phyloP scores from a whole-genome alignment of 1,284 basidiomycete genomes.

The Trichosporon inkin region DNA sequence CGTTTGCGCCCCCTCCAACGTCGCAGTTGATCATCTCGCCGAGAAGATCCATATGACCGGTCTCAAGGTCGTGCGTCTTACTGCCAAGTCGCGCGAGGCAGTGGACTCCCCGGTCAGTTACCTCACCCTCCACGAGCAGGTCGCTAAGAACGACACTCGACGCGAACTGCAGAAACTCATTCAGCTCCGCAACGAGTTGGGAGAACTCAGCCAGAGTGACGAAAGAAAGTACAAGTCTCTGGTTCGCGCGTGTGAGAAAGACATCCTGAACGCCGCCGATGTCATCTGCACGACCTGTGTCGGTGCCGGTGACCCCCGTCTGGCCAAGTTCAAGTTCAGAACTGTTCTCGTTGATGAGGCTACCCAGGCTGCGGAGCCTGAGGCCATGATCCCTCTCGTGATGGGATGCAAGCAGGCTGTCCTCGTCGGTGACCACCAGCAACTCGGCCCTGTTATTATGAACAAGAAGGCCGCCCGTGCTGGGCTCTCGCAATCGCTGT shows the following conservation, averaged over 20 bases:
- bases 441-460: constrained; percentile 99
- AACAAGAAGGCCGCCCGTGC: constrained; percentile 99
- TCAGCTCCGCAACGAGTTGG: constrained; percentile 94
- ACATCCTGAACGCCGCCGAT: constrained; percentile 90
- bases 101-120: constrained; percentile 89
- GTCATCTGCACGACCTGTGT: constrained; percentile 99
- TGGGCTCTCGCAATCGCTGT: constrained; percentile 93
- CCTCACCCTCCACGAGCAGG: constrained; percentile 94
- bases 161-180: constrained; percentile 96
- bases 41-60: constrained; percentile 98
- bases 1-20: constrained; percentile 98
- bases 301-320: constrained; percentile 89
- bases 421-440: constrained; percentile 95
- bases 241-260: constrained; percentile 91
- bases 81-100: constrained; percentile 96
- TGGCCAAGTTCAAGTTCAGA: constrained; percentile 94
- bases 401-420: constrained; percentile 98
- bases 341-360: constrained; percentile 99
- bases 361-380: constrained; percentile 96
- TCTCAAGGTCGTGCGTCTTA: constrained; percentile 93
- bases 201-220: constrained; percentile 91
- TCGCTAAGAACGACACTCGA: constrained; percentile 89
- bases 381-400: constrained; percentile 98
- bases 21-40: constrained; percentile 97
- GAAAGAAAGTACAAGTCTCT: constrained; percentile 97